Base-by-base conservation (phyloP, 208 protist species). In the Leishmania tarentolae region DNA sequence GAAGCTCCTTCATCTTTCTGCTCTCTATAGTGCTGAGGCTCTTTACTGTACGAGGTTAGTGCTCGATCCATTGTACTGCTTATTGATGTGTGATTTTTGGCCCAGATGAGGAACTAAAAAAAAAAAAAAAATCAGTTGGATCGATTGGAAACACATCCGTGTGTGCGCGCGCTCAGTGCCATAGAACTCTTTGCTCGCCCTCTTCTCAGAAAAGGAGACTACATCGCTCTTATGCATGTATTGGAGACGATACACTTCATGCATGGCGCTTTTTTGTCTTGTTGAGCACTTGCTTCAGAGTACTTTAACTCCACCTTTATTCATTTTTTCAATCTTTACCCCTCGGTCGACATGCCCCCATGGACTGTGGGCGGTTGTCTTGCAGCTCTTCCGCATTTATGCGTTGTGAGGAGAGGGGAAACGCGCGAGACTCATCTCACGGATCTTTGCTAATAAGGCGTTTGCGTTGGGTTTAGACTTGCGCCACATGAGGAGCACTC, bases 401-500 rank as follows among this genome's bases (percentile, higher is more conserved):
- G 35, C 13, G 31, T 37, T 6, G 47, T n/a, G 7, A 15, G 69
- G 46, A 76, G 24, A 19, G 53, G 28, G n/a, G 28, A 63, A 47
- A 63, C 35, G 37, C 35, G 37, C 72, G 28, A 40, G 21, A 28
- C n/a, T 69, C 59, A 44, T 76, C 42, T 75, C 37, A 35, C 37
- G 21, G 19, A 75, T 35, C 19, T 44, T 68, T 53, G 11, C 8
- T 7, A 37, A 46, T 15, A 76, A 76, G 37, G n/a, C 35, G 31
- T 44, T 61, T 7, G 72, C 8, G 35, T 76, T 76, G 46, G 24
- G 50, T 37, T 5, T 42, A 76, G 15, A 6, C 19, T 56, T n/a
- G 50, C 35, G 19, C 46, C 73, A 85, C 76, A 92, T 96, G 83
- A 86, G 91, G 56, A 76, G 87, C 31, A 69, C 79, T 35, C 75